Evolutionary conservation across 2,329 filamentous ascomycete species (phyloP).

Genomic region (Verticillium dahliae): DNA sequence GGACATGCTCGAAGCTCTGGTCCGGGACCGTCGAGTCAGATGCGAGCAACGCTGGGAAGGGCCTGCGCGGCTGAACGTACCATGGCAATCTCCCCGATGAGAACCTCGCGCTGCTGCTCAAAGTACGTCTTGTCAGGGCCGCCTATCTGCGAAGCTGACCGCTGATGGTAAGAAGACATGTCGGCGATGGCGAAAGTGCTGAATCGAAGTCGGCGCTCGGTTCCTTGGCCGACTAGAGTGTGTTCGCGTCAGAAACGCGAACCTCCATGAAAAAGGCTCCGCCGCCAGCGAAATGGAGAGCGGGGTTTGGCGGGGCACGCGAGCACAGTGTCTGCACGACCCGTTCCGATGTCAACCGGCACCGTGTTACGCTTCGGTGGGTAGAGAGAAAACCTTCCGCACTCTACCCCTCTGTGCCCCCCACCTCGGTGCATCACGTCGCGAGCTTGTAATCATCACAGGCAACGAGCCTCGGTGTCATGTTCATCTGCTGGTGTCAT

Average conservation of each 20-base stretch:
- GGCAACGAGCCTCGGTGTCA: background rate
- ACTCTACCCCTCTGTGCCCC: background rate
- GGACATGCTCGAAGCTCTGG: constrained; percentile 76
- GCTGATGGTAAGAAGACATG: constrained; percentile 10
- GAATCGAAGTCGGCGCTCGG: background rate
- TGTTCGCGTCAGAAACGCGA: background rate
- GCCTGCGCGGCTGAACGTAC: constrained; percentile 31
- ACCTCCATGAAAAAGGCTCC: background rate
- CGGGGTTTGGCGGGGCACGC: background rate
- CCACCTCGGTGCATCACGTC: background rate
- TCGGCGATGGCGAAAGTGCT: background rate
- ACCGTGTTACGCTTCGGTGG: background rate
- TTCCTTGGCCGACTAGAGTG: background rate
- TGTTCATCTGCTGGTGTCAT: background rate
- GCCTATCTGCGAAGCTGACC: constrained; percentile 9
- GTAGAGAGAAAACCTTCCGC: background rate
- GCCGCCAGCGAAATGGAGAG: no score
- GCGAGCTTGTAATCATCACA: background rate
- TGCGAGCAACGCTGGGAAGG: background rate
- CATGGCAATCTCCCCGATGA: constrained; percentile 67
- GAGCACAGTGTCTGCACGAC: background rate
- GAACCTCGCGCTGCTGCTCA: constrained; percentile 66
- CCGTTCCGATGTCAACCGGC: background rate
- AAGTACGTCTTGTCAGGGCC: constrained; percentile 56
- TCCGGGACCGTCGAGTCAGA: constrained; percentile 1